Percentiles rank a stretch among this genome's conserved stretches.
These are phyloP conservation scores for Raphanus hybrid DNA, from an alignment of 441 rosid species.

Conservation along the genomic window DNA sequence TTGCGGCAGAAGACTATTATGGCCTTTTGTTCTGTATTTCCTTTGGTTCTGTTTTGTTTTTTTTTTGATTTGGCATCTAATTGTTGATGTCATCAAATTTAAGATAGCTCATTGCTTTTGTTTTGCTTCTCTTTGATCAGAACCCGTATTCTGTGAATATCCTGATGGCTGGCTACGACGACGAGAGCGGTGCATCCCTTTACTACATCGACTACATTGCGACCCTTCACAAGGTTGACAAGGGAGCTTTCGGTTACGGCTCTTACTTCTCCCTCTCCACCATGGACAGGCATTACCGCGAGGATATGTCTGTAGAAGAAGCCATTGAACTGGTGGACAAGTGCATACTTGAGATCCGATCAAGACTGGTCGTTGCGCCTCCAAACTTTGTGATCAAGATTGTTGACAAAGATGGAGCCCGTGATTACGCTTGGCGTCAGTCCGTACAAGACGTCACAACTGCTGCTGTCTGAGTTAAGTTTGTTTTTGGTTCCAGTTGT, in stretches of 20 bases:
- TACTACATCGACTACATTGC: slow-evolving; percentile 96
- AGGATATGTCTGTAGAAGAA: slow-evolving; percentile 88
- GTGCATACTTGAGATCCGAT: slow-evolving; percentile 90
- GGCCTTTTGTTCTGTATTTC: slow-evolving; percentile 1
- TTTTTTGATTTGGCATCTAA: neutral
- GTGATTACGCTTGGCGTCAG: slow-evolving; percentile 89
- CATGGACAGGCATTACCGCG: slow-evolving; percentile 93
- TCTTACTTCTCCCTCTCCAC: slow-evolving; percentile 87
- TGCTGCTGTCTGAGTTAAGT: slow-evolving; percentile 45
- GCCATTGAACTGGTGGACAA: slow-evolving; percentile 85
- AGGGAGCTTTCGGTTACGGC: slow-evolving; percentile 96
- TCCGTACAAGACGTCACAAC: slow-evolving; percentile 60
- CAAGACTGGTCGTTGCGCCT: slow-evolving; percentile 90
- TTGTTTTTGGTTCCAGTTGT: slow-evolving; percentile 1
- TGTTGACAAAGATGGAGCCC: slow-evolving; percentile 68
- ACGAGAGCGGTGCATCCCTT: slow-evolving; percentile 84
- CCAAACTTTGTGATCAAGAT: slow-evolving; percentile 97
- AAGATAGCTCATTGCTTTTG: neutral
- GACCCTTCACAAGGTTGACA: slow-evolving; percentile 93
- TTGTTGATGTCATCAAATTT: neutral
- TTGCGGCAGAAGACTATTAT: neutral
- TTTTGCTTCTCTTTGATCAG: slow-evolving; percentile 49
- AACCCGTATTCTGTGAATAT: slow-evolving; percentile 90
- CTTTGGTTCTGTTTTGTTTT: neutral
- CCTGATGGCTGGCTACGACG: slow-evolving; percentile 90